A percentile compares a stretch with the other conserved stretches of the same genome.
phyloP scores from a whole-genome alignment of 1,284 basidiomycete species.

The Puccinia coronata region DNA sequence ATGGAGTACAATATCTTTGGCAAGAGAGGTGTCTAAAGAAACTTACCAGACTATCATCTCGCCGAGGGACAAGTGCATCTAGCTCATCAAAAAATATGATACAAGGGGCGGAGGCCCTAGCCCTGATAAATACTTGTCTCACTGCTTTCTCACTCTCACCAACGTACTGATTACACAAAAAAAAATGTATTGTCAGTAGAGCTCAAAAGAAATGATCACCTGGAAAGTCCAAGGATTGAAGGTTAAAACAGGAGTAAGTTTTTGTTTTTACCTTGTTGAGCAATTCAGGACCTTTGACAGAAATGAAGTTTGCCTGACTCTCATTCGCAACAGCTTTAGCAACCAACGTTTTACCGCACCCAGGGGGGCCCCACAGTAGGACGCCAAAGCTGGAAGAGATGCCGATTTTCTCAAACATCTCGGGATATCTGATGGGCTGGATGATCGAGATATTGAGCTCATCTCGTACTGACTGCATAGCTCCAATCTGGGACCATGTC shows the following conservation, averaged over 20 bases:
- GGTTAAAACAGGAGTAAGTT: background rate
- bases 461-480: slow-evolving; percentile 77
- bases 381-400: slow-evolving; percentile 87
- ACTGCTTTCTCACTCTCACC: slow-evolving; percentile 96
- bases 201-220: too few species aligned
- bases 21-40: background rate
- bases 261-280: slow-evolving; percentile 75
- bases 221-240: too few species aligned
- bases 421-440: slow-evolving; percentile 86
- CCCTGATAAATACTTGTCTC: slow-evolving; percentile 85
- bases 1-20: background rate
- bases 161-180: slow-evolving; percentile 71
- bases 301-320: slow-evolving; percentile 90
- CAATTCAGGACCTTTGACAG: slow-evolving; percentile 93
- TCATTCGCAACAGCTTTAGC: slow-evolving; percentile 98
- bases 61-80: slow-evolving; percentile 88
- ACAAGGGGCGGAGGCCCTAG: slow-evolving; percentile 81
- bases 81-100: slow-evolving; percentile 95
- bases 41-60: slow-evolving; percentile 83
- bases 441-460: slow-evolving; percentile 97
- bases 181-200: background rate
- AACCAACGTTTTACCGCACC: slow-evolving; percentile 91
- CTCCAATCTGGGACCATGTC: slow-evolving; percentile 93
- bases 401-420: slow-evolving; percentile 81
- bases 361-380: slow-evolving; percentile 95